Evolutionary conservation across 2,329 filamentous ascomycete genomes (phyloP).

Genomic region (Alternaria arbusti): DNA sequence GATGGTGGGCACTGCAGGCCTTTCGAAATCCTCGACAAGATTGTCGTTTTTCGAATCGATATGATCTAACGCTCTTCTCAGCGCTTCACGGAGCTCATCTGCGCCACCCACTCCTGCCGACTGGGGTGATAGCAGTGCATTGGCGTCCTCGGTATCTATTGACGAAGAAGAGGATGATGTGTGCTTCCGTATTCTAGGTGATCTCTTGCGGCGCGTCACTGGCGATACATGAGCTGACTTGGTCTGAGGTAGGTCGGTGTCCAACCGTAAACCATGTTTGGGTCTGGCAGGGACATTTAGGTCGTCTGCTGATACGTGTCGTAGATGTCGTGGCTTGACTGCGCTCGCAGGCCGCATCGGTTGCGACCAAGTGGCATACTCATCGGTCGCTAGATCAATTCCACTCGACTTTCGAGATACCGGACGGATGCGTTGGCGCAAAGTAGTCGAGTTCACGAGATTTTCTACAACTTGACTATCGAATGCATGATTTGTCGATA

Average conservation of each 20-base stretch:
- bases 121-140: constrained; percentile 12
- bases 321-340: constrained; percentile 1
- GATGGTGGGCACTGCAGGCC: constrained; percentile 16
- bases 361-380: constrained; percentile 19
- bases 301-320: constrained; percentile 19
- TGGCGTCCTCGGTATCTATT: constrained; percentile 2
- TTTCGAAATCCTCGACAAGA: neutral
- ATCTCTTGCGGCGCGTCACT: constrained; percentile 18
- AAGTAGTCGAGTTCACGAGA: neutral
- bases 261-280: constrained; percentile 21
- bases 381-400: neutral
- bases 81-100: constrained; percentile 26
- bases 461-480: neutral
- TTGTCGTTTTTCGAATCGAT: neutral
- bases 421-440: constrained; percentile 3
- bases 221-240: constrained; percentile 33
- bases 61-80: constrained; percentile 21
- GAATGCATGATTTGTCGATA: neutral
- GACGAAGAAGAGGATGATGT: constrained; percentile 18
- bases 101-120: constrained; percentile 27
- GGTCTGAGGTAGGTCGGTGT: constrained; percentile 27
- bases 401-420: neutral
- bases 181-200: constrained; percentile 14
- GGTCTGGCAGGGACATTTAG: neutral
- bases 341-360: neutral